These are phyloP conservation scores for Rhododendron simsii DNA, from an alignment of 148 eudicot species.

Conservation along the genomic window DNA sequence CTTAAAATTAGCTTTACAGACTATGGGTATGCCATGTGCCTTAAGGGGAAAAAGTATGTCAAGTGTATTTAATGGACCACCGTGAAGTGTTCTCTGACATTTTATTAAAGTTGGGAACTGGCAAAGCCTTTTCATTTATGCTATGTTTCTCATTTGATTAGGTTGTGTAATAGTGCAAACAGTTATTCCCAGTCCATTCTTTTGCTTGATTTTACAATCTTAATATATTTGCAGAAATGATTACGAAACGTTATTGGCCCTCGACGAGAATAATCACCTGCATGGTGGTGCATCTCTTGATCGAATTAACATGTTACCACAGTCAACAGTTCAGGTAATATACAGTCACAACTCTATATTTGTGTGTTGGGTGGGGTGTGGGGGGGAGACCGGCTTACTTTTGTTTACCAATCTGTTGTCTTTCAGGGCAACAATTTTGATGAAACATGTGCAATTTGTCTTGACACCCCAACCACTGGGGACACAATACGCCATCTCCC, in stretches of 20 bases:
- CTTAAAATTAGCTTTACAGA: background rate
- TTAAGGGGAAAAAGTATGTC: background rate
- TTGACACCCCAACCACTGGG: slow-evolving; percentile 75
- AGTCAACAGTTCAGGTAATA: slow-evolving; percentile 69
- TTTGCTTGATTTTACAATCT: background rate
- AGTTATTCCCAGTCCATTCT: background rate
- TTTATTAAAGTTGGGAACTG: background rate
- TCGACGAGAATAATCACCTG: slow-evolving; percentile 80
- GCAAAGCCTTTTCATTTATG: background rate
- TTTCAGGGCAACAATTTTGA: slow-evolving; percentile 58
- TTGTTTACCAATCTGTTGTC: background rate
- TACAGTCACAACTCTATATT: background rate
- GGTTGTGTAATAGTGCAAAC: background rate
- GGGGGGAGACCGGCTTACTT: background rate
- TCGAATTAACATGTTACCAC: slow-evolving; percentile 64
- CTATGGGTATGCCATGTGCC: background rate
- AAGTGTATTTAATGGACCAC: background rate
- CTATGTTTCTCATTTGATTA: background rate
- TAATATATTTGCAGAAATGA: slow-evolving; percentile 45
- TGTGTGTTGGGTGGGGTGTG: background rate
- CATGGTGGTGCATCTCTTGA: slow-evolving; percentile 68
- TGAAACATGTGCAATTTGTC: slow-evolving; percentile 79
- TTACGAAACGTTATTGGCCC: slow-evolving; percentile 89
- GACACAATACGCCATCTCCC: slow-evolving; percentile 95
- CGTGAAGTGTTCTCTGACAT: background rate